Evolutionary conservation across 495 filamentous ascomycete genomes (phyloP), one percentile per base, ranked within the genome.

Genomic region (Penicillium parvum): DNA sequence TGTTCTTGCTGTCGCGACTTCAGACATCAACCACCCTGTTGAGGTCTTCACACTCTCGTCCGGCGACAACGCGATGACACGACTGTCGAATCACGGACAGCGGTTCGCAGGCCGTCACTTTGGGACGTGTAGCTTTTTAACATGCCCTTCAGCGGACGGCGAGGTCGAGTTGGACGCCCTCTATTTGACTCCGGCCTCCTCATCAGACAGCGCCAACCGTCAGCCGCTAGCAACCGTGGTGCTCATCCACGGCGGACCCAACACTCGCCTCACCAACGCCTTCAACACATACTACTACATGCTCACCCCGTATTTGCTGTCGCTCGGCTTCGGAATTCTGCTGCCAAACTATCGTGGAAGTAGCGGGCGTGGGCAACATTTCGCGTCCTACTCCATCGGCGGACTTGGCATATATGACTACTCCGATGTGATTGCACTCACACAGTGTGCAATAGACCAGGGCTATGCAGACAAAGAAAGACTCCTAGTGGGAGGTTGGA

Each of bases 191-290:
- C 39, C 39, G 29, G 20, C 19, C 27, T 33, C 39, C 16, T 42
- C 39, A 14, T 32, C 39, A 42, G 27, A 17, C 39, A 16, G 11
- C 18, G n/a, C 8, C 29, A 9, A 32, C 28, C 27, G 29, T 32
- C 39, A 21, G 23, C 53, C 58, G 11, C 43, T 50, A n/a, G 52
- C 63, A 33, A 60, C 61, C 10, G 43, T 58, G n/a, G 52, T 66
- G 28, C 40, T 57, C 25, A 46, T 57, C 34, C 63, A 66, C 42
- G 63, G 63, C 30, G 63, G 63, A 10, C 63, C 63, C 8, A 49
- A 60, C 47, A 35, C 16, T 20, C 52, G 63, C 26, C 33, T 53
- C 33, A 57, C 50, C 37, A 49, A 56, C 26, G 36, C 37, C 29
- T 66, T 64, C 38, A 43, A 57, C 38, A 22, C 41, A 7, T 43